Evolutionary conservation across 1,284 basidiomycete genomes (phyloP).

Genomic region (Malassezia sp.): DNA sequence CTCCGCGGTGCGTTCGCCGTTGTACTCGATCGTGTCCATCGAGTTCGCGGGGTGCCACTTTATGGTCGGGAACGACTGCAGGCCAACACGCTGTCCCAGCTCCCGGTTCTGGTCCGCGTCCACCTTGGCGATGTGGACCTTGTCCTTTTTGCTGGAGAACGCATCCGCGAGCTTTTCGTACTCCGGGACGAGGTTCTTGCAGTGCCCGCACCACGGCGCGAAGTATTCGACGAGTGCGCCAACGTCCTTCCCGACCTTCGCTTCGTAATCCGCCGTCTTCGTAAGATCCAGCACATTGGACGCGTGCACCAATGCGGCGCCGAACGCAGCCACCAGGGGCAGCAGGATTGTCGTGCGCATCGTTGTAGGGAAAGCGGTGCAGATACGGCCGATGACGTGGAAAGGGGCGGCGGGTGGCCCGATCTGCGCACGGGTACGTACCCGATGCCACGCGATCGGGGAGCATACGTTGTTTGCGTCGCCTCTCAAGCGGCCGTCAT

Average conservation of each 20-base stretch:
- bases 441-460: slow-evolving; percentile 10
- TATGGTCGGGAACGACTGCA: slow-evolving; percentile 76
- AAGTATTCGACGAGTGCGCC: slow-evolving; percentile 40
- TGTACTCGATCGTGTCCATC: slow-evolving; percentile 58
- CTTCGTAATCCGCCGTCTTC: slow-evolving; percentile 30
- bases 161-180: slow-evolving; percentile 83
- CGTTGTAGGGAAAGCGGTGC: background rate
- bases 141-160: slow-evolving; percentile 59
- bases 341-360: slow-evolving; percentile 1
- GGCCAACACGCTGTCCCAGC: slow-evolving; percentile 57
- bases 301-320: slow-evolving; percentile 10
- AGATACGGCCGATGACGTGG: slow-evolving; percentile 8
- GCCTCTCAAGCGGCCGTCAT: no score
- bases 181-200: slow-evolving; percentile 67
- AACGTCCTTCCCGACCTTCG: slow-evolving; percentile 27
- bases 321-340: background rate
- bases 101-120: slow-evolving; percentile 78
- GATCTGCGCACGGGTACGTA: background rate
- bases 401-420: background rate
- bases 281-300: slow-evolving; percentile 40
- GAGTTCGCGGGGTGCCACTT: slow-evolving; percentile 69
- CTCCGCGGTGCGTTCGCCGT: slow-evolving; percentile 69
- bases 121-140: slow-evolving; percentile 79
- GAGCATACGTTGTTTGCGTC: no score
- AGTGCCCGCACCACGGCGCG: slow-evolving; percentile 47